Base-by-base conservation (phyloP, 2,329 filamentous ascomycete species). In the Sordariomycetes sp. region DNA sequence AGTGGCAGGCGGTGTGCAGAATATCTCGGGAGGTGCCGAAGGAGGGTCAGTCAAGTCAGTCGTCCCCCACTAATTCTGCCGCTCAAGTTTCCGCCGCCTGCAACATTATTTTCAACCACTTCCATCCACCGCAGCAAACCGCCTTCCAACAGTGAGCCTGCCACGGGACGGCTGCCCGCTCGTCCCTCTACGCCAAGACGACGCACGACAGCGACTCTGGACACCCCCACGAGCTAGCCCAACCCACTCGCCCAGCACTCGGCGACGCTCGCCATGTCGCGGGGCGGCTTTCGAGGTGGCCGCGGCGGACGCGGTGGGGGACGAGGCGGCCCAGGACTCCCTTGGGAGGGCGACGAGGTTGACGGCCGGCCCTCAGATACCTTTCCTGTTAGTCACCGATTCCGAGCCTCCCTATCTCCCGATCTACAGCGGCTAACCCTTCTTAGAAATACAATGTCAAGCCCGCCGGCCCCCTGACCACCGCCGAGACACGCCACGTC, bases 291-390 rank as follows among this genome's bases (percentile, higher is more conserved):
- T 28, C 35, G 57, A 53, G 77, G 79, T 60, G 69, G 77, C 67
- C 76, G 80, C 62, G 76, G 78, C 62, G 76, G 78, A 40, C 75
- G 80, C 55, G 77, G 77, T 54, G 76, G 72, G n/a, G 67, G 76
- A 56, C 73, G 71, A 52, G 74, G 76, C 53, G 68, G 74, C 20
- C 75, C 74, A 12, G 74, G 75, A 32, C 72, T 81, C 58, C 76
- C 80, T 0, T 83, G 80, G 77, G 76, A 76, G 52, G 74, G 70
- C 48, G 79, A 81, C 62, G 81, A 83, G 62, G 76, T 79, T 10
- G 79, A 82, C 66, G 76, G 76, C 56, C 74, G 78, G 35, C 81
- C 81, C 7, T 79, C 79, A n/a, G 81, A 84, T 62, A 76, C 81
- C 11, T 84, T 84, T 60, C 81, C 81, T 0, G 80, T 82, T 68